Conservation (phyloP, 2,329 filamentous ascomycete species). For the Balansia obtecta region DNA sequence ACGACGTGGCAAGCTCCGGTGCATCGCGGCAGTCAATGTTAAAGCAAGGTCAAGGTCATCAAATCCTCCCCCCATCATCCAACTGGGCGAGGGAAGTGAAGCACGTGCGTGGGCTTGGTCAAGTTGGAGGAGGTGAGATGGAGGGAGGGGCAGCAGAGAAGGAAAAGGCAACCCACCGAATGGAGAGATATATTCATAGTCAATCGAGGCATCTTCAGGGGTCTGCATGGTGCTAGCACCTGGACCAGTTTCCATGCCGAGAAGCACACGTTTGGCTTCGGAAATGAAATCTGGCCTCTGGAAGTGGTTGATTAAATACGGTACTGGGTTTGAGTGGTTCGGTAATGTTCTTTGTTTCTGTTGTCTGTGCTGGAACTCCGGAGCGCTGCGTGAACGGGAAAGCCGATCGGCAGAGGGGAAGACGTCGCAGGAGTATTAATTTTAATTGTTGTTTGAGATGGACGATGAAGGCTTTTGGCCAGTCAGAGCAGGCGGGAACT, state of each 20-base stretch:
- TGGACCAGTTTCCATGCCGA: slow-evolving; percentile 26
- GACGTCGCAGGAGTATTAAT: not conserved
- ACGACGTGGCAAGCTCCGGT: not conserved
- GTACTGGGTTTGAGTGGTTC: not conserved
- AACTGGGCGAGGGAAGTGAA: slow-evolving; percentile 27
- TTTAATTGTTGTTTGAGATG: not conserved
- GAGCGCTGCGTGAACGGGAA: slow-evolving; percentile 11
- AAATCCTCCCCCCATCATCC: not conserved
- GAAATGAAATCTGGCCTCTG: not conserved
- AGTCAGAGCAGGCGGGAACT: not conserved
- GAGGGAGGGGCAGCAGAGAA: not conserved
- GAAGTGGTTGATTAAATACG: not conserved
- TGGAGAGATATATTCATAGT: slow-evolving; percentile 35
- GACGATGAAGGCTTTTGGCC: not conserved
- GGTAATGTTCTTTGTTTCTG: not conserved
- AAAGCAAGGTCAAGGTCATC: not conserved
- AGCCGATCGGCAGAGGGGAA: slow-evolving; percentile 14
- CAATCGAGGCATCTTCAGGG: slow-evolving; percentile 32
- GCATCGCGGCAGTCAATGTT: not conserved
- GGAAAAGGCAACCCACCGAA: slow-evolving; percentile 35
- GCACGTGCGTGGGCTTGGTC: slow-evolving; percentile 33
- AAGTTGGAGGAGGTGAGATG: not conserved
- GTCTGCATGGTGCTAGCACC: slow-evolving; percentile 23
- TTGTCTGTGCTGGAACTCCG: not conserved
- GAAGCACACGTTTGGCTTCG: not conserved